phyloP scores from a whole-genome alignment of 768 basidiomycete species.

The Rickenella mellea region DNA sequence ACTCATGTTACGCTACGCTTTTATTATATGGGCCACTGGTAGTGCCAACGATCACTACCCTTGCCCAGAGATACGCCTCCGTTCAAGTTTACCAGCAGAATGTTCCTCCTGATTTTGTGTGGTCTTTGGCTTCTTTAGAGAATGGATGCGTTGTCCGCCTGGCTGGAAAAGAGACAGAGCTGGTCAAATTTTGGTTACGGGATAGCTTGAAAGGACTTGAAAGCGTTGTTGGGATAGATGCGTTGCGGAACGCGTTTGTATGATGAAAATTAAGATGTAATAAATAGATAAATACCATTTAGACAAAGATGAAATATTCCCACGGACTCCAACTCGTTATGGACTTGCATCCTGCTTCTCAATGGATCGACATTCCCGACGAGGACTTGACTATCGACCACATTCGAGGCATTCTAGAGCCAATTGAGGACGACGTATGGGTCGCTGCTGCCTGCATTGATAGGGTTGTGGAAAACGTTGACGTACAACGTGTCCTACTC shows the following conservation, averaged over 20 bases:
- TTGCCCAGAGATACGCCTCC: conserved; percentile 39
- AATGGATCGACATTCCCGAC: conserved; percentile 52
- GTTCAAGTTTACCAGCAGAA: conserved; percentile 53
- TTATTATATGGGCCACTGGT: conserved; percentile 68
- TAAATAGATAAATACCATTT: too few relatives aligned
- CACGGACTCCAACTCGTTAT: too few relatives aligned
- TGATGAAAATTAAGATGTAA: conserved; percentile 14
- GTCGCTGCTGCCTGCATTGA: conserved; percentile 66
- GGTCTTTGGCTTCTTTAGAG: conserved; percentile 66
- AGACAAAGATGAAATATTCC: too few relatives aligned
- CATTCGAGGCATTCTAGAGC: conserved; percentile 37
- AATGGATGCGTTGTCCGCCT: conserved; percentile 57
- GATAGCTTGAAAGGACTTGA: conserved; percentile 42
- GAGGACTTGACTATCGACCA: conserved; percentile 43
- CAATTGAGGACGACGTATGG: conserved; percentile 64
- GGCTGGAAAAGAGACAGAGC: conserved; percentile 70
- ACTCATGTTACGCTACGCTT: conserved; percentile 84
- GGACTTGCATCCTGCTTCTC: conserved; percentile 18
- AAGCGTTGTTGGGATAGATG: conserved; percentile 48
- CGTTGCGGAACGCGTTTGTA: conserved; percentile 54
- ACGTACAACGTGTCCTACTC: conserved; percentile 48
- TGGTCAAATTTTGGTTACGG: conserved; percentile 61
- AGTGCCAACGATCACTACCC: conserved; percentile 31
- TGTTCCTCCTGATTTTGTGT: conserved; percentile 56
- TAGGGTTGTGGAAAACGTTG: conserved; percentile 48